Conservation (phyloP, 345 rosid species). For the Bruguiera sexangula region DNA sequence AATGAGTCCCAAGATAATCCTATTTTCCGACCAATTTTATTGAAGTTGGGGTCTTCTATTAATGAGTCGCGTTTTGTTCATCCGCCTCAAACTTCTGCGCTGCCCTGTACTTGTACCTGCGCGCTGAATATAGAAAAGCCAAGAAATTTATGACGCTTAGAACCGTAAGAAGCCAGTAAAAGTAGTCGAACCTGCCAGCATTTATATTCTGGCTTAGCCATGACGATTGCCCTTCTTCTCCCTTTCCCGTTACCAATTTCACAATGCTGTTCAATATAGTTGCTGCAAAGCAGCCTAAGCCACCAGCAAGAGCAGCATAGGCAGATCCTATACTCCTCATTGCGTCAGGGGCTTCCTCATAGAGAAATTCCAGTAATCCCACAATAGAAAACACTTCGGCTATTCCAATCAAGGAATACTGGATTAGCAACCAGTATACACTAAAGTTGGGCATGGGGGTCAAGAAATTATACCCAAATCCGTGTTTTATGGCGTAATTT, state of each 20-base stretch:
- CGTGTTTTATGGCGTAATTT: slow-evolving; percentile 61
- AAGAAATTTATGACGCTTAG: slow-evolving; percentile 64
- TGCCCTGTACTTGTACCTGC: slow-evolving; percentile 58
- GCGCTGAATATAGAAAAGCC: slow-evolving; percentile 60
- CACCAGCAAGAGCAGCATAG: slow-evolving; percentile 83
- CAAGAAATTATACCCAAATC: slow-evolving; percentile 49
- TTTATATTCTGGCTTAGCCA: slow-evolving; percentile 91
- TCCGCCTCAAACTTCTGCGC: slow-evolving; percentile 26
- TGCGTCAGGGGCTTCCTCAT: slow-evolving; percentile 93
- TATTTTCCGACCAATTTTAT: neutral
- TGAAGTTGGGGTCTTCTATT: slow-evolving; percentile 18
- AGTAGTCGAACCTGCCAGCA: slow-evolving; percentile 67
- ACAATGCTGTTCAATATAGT: slow-evolving; percentile 70
- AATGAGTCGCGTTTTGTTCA: slow-evolving; percentile 17
- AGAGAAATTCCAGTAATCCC: slow-evolving; percentile 75
- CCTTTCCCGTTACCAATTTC: slow-evolving; percentile 53
- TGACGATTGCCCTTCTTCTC: slow-evolving; percentile 35
- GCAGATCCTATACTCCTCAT: slow-evolving; percentile 98
- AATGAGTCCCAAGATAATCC: neutral
- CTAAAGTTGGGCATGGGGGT: slow-evolving; percentile 61
- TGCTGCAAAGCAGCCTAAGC: slow-evolving; percentile 79
- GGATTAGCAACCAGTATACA: slow-evolving; percentile 82
- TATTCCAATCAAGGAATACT: slow-evolving; percentile 78
- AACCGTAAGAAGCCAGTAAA: slow-evolving; percentile 72
- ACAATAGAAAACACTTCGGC: slow-evolving; percentile 89